Conservation (phyloP, 106 monocot species). For the Alisma plantagoaquatica region DNA sequence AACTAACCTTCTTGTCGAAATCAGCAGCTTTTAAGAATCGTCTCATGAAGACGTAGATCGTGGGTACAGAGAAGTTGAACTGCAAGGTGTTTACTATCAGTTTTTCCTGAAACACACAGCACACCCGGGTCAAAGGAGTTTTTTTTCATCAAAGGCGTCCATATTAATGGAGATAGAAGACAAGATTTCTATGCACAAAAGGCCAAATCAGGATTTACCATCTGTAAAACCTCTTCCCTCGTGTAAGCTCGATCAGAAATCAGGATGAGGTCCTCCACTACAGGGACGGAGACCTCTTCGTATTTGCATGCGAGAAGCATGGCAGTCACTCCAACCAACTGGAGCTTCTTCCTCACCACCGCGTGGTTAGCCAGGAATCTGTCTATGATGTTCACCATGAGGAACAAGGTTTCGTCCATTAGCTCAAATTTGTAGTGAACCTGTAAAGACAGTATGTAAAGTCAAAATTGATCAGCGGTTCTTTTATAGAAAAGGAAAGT, state of each 20-base stretch:
- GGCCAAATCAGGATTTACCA: slow-evolving; percentile 22
- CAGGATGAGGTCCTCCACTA: slow-evolving; percentile 70
- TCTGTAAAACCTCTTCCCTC: slow-evolving; percentile 56
- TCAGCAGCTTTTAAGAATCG: no score
- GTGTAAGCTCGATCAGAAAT: slow-evolving; percentile 82
- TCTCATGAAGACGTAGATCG: no score
- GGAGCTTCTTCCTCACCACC: slow-evolving; percentile 75
- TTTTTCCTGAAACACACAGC: slow-evolving; percentile 4
- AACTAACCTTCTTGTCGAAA: no score
- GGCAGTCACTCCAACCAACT: slow-evolving; percentile 85
- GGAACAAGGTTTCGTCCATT: slow-evolving; percentile 85
- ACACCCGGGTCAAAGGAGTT: no score
- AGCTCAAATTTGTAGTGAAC: slow-evolving; percentile 94
- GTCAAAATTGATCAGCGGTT: not conserved
- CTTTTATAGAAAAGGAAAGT: not conserved
- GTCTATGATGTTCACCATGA: slow-evolving; percentile 87
- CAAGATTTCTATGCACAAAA: not conserved
- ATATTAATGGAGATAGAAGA: not conserved
- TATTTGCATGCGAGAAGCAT: slow-evolving; percentile 96
- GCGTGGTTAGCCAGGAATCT: slow-evolving; percentile 48
- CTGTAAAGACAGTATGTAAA: no score
- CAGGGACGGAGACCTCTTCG: slow-evolving; percentile 78
- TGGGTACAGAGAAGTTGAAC: slow-evolving; percentile 16
- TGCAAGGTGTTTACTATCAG: slow-evolving; percentile 6
- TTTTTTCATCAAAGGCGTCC: not conserved